phyloP scores from a whole-genome alignment of 106 monocot species.

The Narthecium ossifragum region DNA sequence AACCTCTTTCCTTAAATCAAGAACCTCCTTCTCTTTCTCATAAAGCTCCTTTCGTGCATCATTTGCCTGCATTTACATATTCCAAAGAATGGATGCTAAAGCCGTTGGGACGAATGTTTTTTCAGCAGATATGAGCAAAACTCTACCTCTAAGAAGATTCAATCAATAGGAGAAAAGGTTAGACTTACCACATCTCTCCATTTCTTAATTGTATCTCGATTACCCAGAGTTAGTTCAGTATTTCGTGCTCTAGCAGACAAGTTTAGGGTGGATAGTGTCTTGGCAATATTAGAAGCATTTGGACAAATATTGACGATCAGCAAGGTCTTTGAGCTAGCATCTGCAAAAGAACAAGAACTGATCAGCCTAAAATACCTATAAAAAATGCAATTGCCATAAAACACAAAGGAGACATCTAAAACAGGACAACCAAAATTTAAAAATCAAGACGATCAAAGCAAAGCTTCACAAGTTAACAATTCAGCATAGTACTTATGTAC shows the following conservation, averaged over 20 bases:
- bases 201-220: constrained; percentile 93
- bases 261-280: constrained; percentile 61
- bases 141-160: too few species aligned
- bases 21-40: constrained; percentile 85
- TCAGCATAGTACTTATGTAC: too few species aligned
- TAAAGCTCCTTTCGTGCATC: constrained; percentile 78
- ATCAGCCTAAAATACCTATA: neutral
- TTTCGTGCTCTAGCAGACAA: constrained; percentile 88
- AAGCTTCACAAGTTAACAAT: too few species aligned
- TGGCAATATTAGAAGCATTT: constrained; percentile 56
- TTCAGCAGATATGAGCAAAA: too few species aligned
- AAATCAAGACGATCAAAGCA: too few species aligned
- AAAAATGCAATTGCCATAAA: neutral
- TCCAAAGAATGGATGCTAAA: too few species aligned
- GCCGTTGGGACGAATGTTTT: too few species aligned
- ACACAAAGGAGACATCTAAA: too few species aligned
- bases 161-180: neutral
- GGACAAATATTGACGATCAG: constrained; percentile 80
- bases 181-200: constrained; percentile 84
- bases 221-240: constrained; percentile 84
- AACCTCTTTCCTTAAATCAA: constrained; percentile 58
- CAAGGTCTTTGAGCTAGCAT: constrained; percentile 78
- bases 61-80: constrained; percentile 93
- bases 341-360: constrained; percentile 25
- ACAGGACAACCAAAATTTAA: too few species aligned